Evolutionary conservation across 2,329 filamentous ascomycete species (phyloP), one percentile per base, ranked within the genome.

Genomic region (Dothideomycetes sp.): DNA sequence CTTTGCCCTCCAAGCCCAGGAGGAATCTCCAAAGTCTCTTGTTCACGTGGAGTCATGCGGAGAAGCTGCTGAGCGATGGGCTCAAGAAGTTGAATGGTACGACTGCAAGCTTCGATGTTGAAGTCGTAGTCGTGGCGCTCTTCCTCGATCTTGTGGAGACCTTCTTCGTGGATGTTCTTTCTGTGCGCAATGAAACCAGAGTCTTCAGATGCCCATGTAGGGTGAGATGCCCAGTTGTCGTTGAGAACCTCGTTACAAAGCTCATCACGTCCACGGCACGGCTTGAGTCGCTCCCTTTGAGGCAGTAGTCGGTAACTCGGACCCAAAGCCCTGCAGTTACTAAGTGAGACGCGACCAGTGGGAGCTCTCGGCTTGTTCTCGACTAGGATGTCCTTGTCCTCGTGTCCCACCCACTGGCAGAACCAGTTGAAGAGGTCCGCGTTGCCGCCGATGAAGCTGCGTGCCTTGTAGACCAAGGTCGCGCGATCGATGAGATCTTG

Each of bases 41-140:
- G 71, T 53, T 94, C 87, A 3, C 73, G 63, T 4, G 84, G 70
- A 7, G 53, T 47, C 73, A 95, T 81, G 31, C 82, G 79, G 12
- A 88, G 71, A 61, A 98, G 84, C 54, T 93, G 83, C 54, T 94
- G 87, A 2, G 86, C 87, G 43, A 96, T 85, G 0, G 91, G 91
- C 58, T 96, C 89, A 31, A 98, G 76, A 4, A 98, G 78, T 61
- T 96, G 91, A 43, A 98, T 94, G 36, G 91, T 95, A 50, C 94
- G 88, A 45, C 83, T 77, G 54, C 91, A 94, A 7, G 86, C 84
- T 63, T 98, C 91, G 38, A 98, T 96, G 56, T 95, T 91, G 64
- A 93, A 94, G 60, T 98, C 91, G 53, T 98, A 98, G 56, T 98
- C 91, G 56, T 98, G 91, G 4, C 91, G 83, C 59, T 98, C 91